Conservation (phyloP, 495 filamentous ascomycete species). For the Aspergillus panamensis region DNA sequence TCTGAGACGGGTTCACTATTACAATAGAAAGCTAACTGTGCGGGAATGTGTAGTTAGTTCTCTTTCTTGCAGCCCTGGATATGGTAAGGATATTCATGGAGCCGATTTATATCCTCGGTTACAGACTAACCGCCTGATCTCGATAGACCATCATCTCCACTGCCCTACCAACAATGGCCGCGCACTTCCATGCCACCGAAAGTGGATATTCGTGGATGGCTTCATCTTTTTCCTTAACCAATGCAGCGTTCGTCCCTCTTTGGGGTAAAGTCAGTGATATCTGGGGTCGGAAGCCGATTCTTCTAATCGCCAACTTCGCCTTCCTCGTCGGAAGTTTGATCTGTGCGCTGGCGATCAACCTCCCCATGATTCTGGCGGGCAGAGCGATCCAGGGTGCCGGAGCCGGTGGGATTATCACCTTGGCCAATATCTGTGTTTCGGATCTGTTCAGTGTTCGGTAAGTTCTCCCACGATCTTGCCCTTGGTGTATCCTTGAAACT, state of each 20-base stretch:
- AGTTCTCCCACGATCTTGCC: background rate
- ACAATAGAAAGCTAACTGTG: conserved; percentile 15
- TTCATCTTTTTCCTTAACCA: conserved; percentile 65
- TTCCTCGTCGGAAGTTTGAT: conserved; percentile 78
- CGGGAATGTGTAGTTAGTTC: conserved; percentile 35
- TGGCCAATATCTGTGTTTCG: conserved; percentile 78
- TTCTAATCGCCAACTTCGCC: conserved; percentile 65
- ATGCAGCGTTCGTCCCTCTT: conserved; percentile 62
- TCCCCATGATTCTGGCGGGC: conserved; percentile 72
- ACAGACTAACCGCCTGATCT: background rate
- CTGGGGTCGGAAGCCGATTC: conserved; percentile 77
- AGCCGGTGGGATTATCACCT: conserved; percentile 73
- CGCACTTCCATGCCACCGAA: conserved; percentile 55
- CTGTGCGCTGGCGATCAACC: conserved; percentile 60
- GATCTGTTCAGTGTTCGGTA: conserved; percentile 73
- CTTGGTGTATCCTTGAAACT: conserved; percentile 7
- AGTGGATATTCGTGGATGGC: conserved; percentile 78
- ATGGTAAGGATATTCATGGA: conserved; percentile 34
- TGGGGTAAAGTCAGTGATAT: conserved; percentile 89
- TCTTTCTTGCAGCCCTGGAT: conserved; percentile 54
- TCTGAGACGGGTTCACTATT: background rate
- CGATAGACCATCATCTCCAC: conserved; percentile 51
- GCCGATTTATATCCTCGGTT: background rate
- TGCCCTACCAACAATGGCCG: conserved; percentile 60
- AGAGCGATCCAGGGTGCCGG: conserved; percentile 81